These are phyloP conservation scores for Medicago arabica DNA, from an alignment of 306 rosid genomes.

Conservation along the genomic window DNA sequence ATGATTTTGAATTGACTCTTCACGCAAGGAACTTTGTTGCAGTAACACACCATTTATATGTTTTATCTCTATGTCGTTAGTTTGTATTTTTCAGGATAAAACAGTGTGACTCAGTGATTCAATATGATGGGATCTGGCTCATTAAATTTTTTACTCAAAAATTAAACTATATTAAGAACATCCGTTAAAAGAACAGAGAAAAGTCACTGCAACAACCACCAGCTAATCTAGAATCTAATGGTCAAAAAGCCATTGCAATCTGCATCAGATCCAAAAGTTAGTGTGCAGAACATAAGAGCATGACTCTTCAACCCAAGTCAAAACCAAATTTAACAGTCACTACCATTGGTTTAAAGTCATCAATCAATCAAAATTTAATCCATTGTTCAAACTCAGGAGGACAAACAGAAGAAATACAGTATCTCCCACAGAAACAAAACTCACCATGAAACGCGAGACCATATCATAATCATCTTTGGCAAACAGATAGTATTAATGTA, in stretches of 20 bases:
- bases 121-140: no score
- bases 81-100: no score
- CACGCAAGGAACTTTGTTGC: no score
- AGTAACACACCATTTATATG: no score
- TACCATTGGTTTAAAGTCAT: conserved; percentile 19
- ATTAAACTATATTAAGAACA: conserved; percentile 4
- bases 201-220: conserved; percentile 12
- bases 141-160: not conserved
- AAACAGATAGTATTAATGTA: not conserved
- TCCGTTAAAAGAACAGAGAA: conserved; percentile 7
- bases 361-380: conserved; percentile 22
- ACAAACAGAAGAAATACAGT: not conserved
- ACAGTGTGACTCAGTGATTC: no score
- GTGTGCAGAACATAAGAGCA: not conserved
- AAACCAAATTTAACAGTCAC: conserved; percentile 16
- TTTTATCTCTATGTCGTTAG: no score
- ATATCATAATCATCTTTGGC: conserved; percentile 1
- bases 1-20: not conserved
- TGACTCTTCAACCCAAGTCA: not conserved
- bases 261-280: not conserved
- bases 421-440: not conserved
- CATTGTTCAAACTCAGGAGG: not conserved
- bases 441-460: not conserved
- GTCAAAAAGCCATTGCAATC: not conserved
- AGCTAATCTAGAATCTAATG: conserved; percentile 18